Percentiles rank a stretch among this genome's conserved stretches.
phyloP scores from a whole-genome alignment of 306 rosid genomes.

The Styphnolobium japonicum region DNA sequence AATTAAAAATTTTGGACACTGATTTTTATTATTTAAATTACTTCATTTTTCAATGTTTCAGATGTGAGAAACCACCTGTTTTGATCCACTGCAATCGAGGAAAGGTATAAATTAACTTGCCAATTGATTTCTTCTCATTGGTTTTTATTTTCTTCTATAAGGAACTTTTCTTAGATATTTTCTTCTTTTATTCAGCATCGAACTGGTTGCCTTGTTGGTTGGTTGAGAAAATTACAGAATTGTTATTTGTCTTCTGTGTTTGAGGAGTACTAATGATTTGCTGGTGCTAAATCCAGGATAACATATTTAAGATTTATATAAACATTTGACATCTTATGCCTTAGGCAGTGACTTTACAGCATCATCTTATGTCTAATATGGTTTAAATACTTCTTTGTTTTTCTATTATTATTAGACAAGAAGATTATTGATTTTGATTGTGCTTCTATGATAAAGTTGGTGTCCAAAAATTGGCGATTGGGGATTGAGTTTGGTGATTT shows the following conservation, averaged over 20 bases:
- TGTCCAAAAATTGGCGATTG: no score
- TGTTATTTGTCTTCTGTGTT: constrained; percentile 84
- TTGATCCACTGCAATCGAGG: constrained; percentile 50
- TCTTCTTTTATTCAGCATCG: constrained; percentile 63
- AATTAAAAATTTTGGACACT: no score
- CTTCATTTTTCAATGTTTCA: constrained; percentile 12
- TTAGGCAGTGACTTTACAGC: constrained; percentile 93
- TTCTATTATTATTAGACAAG: no score
- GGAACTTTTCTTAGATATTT: background rate
- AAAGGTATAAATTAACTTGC: constrained; percentile 31
- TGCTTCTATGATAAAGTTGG: no score
- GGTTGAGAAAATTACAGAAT: constrained; percentile 88
- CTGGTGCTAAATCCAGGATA: constrained; percentile 70
- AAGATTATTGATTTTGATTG: no score
- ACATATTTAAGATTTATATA: constrained; percentile 72
- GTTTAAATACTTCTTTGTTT: no score
- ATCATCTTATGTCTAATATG: no score
- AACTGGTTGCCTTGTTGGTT: constrained; percentile 88
- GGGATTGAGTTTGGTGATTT: no score
- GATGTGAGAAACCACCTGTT: constrained; percentile 55
- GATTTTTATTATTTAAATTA: constrained; percentile 1
- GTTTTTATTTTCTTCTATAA: background rate
- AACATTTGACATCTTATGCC: constrained; percentile 46
- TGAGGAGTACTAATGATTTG: constrained; percentile 81
- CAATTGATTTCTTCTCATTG: background rate